Conservation (phyloP, 352 stramenopile genomes). For the Peronosclerospora sorghi region DNA sequence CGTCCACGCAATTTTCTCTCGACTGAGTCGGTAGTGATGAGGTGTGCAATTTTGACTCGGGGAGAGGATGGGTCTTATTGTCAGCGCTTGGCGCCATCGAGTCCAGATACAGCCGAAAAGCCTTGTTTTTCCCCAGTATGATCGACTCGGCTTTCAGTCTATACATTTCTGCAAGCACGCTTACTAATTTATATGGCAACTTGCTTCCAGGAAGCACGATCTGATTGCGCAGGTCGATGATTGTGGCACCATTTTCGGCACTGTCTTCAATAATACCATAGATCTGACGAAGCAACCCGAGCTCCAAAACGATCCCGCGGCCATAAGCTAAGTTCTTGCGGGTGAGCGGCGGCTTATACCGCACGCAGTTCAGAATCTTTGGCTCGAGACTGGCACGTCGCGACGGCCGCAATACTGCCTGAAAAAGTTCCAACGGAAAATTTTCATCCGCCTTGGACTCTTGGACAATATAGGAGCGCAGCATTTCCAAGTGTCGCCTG, state of each 20-base stretch:
- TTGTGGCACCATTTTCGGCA: slow-evolving; percentile 48
- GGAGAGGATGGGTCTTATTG: slow-evolving; percentile 2
- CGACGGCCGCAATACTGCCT: slow-evolving; percentile 54
- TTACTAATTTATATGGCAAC: slow-evolving; percentile 67
- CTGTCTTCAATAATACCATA: slow-evolving; percentile 64
- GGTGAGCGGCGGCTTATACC: slow-evolving; percentile 32
- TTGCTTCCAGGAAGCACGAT: slow-evolving; percentile 65
- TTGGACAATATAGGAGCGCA: slow-evolving; percentile 56
- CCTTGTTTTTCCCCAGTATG: slow-evolving; percentile 76
- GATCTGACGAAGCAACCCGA: slow-evolving; percentile 58
- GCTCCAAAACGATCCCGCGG: slow-evolving; percentile 48
- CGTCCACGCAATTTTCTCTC: slow-evolving; percentile 3
- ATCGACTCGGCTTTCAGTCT: slow-evolving; percentile 60
- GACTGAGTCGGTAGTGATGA: slow-evolving; percentile 1
- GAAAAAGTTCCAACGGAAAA: slow-evolving; percentile 59
- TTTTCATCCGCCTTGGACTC: slow-evolving; percentile 51
- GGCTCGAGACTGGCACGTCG: slow-evolving; percentile 40
- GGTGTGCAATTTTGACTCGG: not conserved
- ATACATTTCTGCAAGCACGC: slow-evolving; percentile 55
- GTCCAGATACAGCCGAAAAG: slow-evolving; percentile 54
- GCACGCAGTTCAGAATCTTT: slow-evolving; percentile 75
- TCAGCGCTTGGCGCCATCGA: slow-evolving; percentile 11
- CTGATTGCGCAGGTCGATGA: slow-evolving; percentile 61
- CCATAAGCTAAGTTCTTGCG: slow-evolving; percentile 2
- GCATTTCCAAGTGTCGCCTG: slow-evolving; percentile 57